Evolutionary conservation across 179 eudicot genomes (phyloP), one percentile per base, ranked within the genome.

Genomic region (Beta lomatogona): DNA sequence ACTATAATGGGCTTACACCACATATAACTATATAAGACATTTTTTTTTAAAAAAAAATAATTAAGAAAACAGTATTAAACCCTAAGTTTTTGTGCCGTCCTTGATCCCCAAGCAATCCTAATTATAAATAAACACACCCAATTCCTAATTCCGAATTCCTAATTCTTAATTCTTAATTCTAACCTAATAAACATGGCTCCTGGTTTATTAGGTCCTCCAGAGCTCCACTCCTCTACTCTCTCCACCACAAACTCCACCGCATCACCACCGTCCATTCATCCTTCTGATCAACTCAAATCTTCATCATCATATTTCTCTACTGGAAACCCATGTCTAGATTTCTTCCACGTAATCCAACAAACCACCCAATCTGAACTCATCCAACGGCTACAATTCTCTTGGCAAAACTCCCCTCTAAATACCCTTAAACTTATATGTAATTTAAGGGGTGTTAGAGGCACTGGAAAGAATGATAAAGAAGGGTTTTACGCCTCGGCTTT

Each of bases 401-500:
- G 91, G 91, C 71, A 79, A 50, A 81, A 83, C 53, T 66, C 90
- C n/a, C 85, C 91, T 0, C 22, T 87, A 31, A 89, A 77, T 52
- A 82, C 94, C 25, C 83, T 91, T 6, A 89, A 91, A 67, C 81
- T 90, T 5, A 69, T 92, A 13, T 89, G 87, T 55, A 88, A 92
- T 57, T 71, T 89, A 12, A 63, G 95, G 2, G 90, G 88, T 4
- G 89, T 90, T 7, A 68, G 89, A 0, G 95, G 95, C 9, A 87
- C 89, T 0, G 93, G 93, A 0, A 92, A 90, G 68, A 82, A 89
- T 1, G 88, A 89, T 18, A 89, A 88, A 55, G 85, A 90, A 54
- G 88, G 93, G 19, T 90, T 79, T 71, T 92, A 86, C 45, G 77
- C 87, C 0, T 85, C 87, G 0, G 91, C 92, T 41, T 55, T 87